Percentiles rank a stretch among this genome's conserved stretches.
Conservation (phyloP, 1,284 basidiomycete genomes). For the Ganoderma leucocontextum region DNA sequence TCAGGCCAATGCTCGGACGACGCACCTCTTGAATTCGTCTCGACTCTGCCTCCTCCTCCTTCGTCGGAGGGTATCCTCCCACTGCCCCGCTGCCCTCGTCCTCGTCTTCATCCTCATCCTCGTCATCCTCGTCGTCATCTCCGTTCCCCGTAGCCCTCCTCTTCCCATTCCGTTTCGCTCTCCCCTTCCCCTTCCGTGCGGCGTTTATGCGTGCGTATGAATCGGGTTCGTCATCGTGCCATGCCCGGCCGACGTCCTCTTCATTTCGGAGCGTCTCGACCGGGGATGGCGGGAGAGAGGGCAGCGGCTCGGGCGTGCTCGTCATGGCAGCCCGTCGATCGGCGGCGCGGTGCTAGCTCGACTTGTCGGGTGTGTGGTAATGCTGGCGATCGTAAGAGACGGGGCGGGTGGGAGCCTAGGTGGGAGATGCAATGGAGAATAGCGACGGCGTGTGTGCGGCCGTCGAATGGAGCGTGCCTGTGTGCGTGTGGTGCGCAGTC, state of each 20-base stretch:
- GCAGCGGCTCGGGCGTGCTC: constrained; percentile 41
- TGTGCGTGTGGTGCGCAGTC: neutral
- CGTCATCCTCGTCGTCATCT: constrained; percentile 31
- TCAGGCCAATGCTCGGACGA: neutral
- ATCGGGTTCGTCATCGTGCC: constrained; percentile 23
- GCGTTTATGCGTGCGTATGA: neutral
- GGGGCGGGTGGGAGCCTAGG: neutral
- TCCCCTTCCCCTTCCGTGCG: constrained; percentile 31
- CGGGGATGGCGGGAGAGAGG: constrained; percentile 51
- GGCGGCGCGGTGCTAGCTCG: neutral
- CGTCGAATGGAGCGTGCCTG: constrained; percentile 6
- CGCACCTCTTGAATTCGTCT: constrained; percentile 74
- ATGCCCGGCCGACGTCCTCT: constrained; percentile 49
- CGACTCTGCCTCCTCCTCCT: constrained; percentile 70
- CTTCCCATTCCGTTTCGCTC: constrained; percentile 37
- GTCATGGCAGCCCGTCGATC: constrained; percentile 26
- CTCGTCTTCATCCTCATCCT: constrained; percentile 40
- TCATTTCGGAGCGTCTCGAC: constrained; percentile 38
- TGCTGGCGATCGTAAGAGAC: constrained; percentile 4
- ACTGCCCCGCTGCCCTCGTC: constrained; percentile 39
- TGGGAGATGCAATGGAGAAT: constrained; percentile 1
- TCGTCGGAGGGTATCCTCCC: constrained; percentile 68
- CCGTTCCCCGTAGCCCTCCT: constrained; percentile 33
- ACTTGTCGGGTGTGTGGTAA: neutral
- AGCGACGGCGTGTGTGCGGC: neutral